These are phyloP conservation scores for Fusarium udum DNA, from an alignment of 2,329 filamentous ascomycete genomes.

Conservation along the genomic window DNA sequence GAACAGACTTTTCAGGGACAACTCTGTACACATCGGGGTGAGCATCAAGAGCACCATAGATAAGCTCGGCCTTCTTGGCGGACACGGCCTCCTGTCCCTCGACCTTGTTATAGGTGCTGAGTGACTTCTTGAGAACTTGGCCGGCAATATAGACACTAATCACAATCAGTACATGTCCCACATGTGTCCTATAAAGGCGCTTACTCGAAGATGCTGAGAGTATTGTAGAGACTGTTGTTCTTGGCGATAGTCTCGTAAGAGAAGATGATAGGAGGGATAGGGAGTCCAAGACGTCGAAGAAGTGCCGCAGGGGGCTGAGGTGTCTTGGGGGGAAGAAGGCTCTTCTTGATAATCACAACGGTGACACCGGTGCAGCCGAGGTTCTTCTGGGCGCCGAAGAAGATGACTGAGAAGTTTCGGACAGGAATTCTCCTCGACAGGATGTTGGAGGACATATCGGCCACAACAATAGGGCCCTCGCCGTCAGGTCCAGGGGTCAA, in stretches of 20 bases:
- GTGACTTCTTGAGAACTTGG: constrained; percentile 82
- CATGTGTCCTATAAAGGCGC: constrained; percentile 35
- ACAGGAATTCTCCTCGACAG: constrained; percentile 82
- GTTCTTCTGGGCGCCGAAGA: constrained; percentile 96
- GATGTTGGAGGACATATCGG: constrained; percentile 96
- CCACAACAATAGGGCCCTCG: constrained; percentile 79
- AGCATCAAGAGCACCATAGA: constrained; percentile 82
- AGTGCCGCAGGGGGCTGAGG: constrained; percentile 74
- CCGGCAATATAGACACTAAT: constrained; percentile 84
- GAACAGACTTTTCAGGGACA: constrained; percentile 77
- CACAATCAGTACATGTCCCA: constrained; percentile 9
- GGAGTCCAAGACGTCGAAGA: constrained; percentile 78
- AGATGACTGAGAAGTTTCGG: constrained; percentile 82
- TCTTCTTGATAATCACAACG: constrained; percentile 85
- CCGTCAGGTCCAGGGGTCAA: constrained; percentile 68
- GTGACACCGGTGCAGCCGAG: constrained; percentile 87
- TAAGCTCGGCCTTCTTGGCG: constrained; percentile 75
- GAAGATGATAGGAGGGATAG: constrained; percentile 81
- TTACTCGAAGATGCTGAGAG: constrained; percentile 87
- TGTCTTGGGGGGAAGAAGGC: constrained; percentile 73
- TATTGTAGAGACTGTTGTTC: constrained; percentile 97
- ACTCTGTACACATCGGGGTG: constrained; percentile 78
- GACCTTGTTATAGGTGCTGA: constrained; percentile 74
- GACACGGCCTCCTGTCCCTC: constrained; percentile 79
- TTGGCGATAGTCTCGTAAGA: constrained; percentile 87